A percentile compares a stretch with the other conserved stretches of the same genome.
These are phyloP conservation scores for Vairimorpha necatrix DNA, from an alignment of 371 early-diverging fungal genomes.

Conservation along the genomic window DNA sequence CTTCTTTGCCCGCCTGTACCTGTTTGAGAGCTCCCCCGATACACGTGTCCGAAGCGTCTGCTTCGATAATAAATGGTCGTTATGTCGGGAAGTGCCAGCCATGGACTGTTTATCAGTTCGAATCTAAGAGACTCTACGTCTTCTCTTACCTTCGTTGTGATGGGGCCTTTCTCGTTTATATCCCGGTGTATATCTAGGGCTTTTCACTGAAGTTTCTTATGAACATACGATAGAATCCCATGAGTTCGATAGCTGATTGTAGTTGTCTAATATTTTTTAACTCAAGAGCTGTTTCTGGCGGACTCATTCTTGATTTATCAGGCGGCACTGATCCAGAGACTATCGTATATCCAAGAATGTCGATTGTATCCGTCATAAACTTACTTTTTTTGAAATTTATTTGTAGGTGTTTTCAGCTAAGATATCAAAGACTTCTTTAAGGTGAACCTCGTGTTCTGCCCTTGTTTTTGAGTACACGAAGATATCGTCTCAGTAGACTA, in stretches of 20 bases:
- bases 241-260: neutral
- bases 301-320: neutral
- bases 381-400: no score
- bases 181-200: neutral
- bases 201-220: neutral
- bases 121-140: neutral
- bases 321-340: neutral
- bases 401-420: no score
- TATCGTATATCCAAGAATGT: neutral
- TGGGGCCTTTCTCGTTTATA: neutral
- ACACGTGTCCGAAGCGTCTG: conserved; percentile 34
- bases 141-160: neutral
- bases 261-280: neutral
- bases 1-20: neutral
- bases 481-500: conserved; percentile 1
- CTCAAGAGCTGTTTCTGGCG: neutral
- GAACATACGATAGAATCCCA: neutral
- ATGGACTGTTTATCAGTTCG: neutral
- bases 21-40: conserved; percentile 20
- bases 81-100: conserved; percentile 5
- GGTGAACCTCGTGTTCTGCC: neutral
- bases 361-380: no score
- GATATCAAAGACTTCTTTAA: no score
- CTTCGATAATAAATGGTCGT: no score
- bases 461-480: neutral